A percentile compares a stretch with the other conserved stretches of the same genome.
Conservation (phyloP, 2,329 filamentous ascomycete genomes). For the Sporothrix protearum region DNA sequence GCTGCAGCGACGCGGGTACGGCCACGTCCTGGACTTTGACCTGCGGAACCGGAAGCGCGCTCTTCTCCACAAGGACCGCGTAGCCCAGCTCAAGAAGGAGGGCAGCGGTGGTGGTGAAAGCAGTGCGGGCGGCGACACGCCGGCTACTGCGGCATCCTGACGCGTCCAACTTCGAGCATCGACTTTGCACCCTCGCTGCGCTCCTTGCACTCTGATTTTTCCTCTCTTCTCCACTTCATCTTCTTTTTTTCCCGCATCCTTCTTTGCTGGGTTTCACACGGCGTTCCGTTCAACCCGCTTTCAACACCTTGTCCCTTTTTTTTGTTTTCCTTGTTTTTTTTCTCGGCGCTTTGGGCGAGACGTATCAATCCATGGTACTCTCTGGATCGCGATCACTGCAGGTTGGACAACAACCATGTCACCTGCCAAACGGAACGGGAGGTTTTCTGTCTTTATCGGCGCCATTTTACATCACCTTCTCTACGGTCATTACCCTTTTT, state of each 20-base stretch:
- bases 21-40: conserved; percentile 39
- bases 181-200: not conserved
- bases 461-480: not conserved
- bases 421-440: not conserved
- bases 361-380: conserved; percentile 5
- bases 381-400: not conserved
- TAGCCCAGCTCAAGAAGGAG: conserved; percentile 20
- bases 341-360: not conserved
- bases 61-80: conserved; percentile 32
- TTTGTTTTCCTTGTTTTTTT: too few relatives aligned
- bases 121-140: not conserved
- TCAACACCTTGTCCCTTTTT: too few relatives aligned
- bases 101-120: not conserved
- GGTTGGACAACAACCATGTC: not conserved
- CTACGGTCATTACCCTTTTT: not conserved
- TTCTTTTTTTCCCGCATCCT: not conserved
- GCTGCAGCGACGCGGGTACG: conserved; percentile 36
- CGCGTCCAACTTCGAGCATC: not conserved
- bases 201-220: not conserved
- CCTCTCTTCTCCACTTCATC: not conserved
- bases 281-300: not conserved
- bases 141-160: not conserved
- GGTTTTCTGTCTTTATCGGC: not conserved
- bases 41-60: conserved; percentile 39
- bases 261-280: not conserved